Base-by-base conservation (phyloP, 768 basidiomycete genomes). In the Calvatia gigantea region DNA sequence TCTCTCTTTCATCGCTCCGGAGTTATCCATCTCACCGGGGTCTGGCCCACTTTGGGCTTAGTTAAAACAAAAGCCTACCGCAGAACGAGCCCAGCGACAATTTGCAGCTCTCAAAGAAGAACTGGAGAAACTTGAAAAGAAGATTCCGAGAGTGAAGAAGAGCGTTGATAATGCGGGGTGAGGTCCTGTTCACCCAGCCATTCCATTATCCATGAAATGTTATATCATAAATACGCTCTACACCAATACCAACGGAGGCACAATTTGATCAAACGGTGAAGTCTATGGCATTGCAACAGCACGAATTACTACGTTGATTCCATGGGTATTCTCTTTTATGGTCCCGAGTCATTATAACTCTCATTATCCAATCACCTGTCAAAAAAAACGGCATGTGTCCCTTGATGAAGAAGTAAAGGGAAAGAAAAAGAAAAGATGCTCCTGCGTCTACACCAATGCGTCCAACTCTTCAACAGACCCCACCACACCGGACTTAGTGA, bases 31-130 rank as follows among this genome's bases (percentile, higher is more conserved):
- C 63, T 58, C 44, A 54, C 37, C 54, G 51, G 64, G 51, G 59
- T 58, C 35, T 56, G 58, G 50, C 58, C 58, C 53, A 58, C 45
- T 33, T 64, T 57, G 45, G 52, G 62, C 68, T 53, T 59, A 72
- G 68, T 69, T 71, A 56, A 67, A 70, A 61, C 70, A 71, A 69
- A 73, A 93, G 87, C 89, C 91, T 27, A 89, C 88, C 61, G 85
- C 88, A 33, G 91, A 92, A 62, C 82, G 88, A 42, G 89, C 88
- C 48, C 90, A 92, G 65, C 85, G 89, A 33, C 65, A 91, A 52
- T 89, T 92, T 67, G 79, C 84, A 14, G 89, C 87, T 51, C 78
- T 92, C 60, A 85, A 88, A 66, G 90, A 92, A 74, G 90, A 93
- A 65, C 72, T 91, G 60, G 90, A 92, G 74, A 91, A 93, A 65